phyloP scores from a whole-genome alignment of 2,329 filamentous ascomycete genomes.

The Pseudocercospora ulei region DNA sequence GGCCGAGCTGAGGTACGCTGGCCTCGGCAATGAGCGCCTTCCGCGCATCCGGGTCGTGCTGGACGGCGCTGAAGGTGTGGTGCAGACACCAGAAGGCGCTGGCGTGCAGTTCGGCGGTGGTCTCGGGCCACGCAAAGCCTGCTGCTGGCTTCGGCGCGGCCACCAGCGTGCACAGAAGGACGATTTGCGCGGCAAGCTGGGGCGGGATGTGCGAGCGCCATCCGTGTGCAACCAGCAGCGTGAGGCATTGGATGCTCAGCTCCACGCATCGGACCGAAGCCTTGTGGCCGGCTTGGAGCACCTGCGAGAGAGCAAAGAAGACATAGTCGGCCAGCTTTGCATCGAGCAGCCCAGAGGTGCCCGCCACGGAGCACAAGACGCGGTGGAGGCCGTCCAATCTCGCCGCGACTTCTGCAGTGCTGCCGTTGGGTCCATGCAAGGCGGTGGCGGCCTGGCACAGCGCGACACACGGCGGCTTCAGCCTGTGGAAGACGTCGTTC shows the following conservation, averaged over 20 bases:
- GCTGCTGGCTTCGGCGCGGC: slow-evolving; percentile 61
- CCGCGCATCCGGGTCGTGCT: slow-evolving; percentile 39
- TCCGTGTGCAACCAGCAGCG: slow-evolving; percentile 62
- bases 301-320: slow-evolving; percentile 83
- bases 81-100: slow-evolving; percentile 62
- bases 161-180: slow-evolving; percentile 75
- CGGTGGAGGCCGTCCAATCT: slow-evolving; percentile 42
- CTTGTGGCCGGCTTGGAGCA: slow-evolving; percentile 65
- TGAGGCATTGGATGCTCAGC: slow-evolving; percentile 63
- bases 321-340: slow-evolving; percentile 82
- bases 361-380: slow-evolving; percentile 33
- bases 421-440: slow-evolving; percentile 38
- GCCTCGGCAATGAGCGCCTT: slow-evolving; percentile 46
- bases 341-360: slow-evolving; percentile 49
- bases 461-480: slow-evolving; percentile 51
- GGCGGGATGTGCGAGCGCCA: slow-evolving; percentile 65
- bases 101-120: slow-evolving; percentile 64
- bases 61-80: slow-evolving; percentile 53
- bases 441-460: slow-evolving; percentile 48
- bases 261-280: slow-evolving; percentile 67
- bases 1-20: slow-evolving; percentile 68
- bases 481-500: slow-evolving; percentile 41
- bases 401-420: slow-evolving; percentile 42
- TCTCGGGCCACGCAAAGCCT: slow-evolving; percentile 42
- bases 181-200: slow-evolving; percentile 68